Evolutionary conservation across 2,329 filamentous ascomycete genomes (phyloP).

Genomic region (Trichoderma arundinaceum): DNA sequence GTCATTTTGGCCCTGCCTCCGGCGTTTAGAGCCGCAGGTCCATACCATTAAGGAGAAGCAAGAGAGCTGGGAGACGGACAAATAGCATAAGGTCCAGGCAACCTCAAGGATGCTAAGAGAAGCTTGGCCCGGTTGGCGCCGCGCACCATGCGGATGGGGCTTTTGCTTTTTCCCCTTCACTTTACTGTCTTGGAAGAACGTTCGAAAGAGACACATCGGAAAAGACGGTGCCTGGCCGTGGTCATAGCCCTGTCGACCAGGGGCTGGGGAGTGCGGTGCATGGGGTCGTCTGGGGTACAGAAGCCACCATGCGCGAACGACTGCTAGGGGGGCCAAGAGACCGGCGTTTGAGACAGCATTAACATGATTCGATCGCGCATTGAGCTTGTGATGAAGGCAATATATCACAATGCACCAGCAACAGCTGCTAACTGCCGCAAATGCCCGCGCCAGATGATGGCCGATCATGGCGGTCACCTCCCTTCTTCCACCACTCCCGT

Average conservation of each 20-base stretch:
- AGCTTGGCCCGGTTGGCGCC: constrained; percentile 28
- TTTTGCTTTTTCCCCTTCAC: background rate
- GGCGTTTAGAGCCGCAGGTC: constrained; percentile 1
- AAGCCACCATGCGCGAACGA: constrained; percentile 19
- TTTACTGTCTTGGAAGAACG: background rate
- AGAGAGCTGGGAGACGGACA: constrained; percentile 2
- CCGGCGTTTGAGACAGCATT: constrained; percentile 28
- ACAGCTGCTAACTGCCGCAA: background rate
- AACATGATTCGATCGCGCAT: constrained; percentile 27
- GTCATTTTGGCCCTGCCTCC: background rate
- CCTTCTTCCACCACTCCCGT: constrained; percentile 1
- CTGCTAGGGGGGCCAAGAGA: constrained; percentile 6
- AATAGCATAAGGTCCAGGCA: constrained; percentile 5
- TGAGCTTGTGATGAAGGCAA: constrained; percentile 27
- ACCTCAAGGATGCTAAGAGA: constrained; percentile 1
- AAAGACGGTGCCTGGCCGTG: constrained; percentile 22
- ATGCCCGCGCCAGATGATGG: constrained; percentile 26
- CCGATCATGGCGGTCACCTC: constrained; percentile 17
- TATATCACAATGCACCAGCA: constrained; percentile 3
- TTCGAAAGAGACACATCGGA: constrained; percentile 8
- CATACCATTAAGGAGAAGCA: constrained; percentile 17
- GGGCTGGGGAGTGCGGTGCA: background rate
- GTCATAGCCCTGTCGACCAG: constrained; percentile 2
- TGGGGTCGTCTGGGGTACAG: constrained; percentile 32
- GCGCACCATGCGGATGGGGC: constrained; percentile 1